phyloP scores from a whole-genome alignment of 2,329 filamentous ascomycete species.

The Aplosporella prunicola region DNA sequence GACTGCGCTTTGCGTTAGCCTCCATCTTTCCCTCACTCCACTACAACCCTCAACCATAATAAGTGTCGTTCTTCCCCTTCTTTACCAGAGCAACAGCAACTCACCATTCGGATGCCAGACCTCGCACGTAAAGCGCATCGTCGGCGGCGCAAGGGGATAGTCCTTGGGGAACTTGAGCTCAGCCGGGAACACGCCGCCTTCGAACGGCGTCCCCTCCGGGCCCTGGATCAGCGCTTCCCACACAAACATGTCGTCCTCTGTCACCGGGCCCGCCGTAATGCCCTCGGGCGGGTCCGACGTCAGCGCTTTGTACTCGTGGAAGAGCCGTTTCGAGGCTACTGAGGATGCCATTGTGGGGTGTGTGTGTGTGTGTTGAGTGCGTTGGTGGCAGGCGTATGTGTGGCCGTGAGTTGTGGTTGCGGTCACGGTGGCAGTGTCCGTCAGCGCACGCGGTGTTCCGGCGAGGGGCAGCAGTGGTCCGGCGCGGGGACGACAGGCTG shows the following conservation, averaged over 20 bases:
- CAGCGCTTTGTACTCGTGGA: constrained; percentile 91
- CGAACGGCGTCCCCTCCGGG: constrained; percentile 89
- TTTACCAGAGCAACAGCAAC: constrained; percentile 16
- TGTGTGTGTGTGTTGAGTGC: neutral
- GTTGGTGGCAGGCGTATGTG: neutral
- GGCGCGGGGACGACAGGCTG: too few species aligned
- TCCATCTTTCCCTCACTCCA: neutral
- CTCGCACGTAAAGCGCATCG: constrained; percentile 74
- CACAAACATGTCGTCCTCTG: constrained; percentile 87
- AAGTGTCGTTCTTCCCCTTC: neutral
- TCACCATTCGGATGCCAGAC: constrained; percentile 87
- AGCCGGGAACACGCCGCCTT: constrained; percentile 89
- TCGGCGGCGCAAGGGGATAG: constrained; percentile 82
- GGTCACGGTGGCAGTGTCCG: too few species aligned
- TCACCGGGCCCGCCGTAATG: constrained; percentile 87
- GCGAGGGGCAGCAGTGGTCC: too few species aligned
- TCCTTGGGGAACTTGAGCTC: constrained; percentile 71
- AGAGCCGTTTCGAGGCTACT: constrained; percentile 65
- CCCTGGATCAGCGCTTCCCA: constrained; percentile 97
- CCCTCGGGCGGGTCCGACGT: constrained; percentile 94
- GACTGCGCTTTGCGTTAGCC: constrained; percentile 38
- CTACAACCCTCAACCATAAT: neutral
- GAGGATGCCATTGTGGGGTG: constrained; percentile 33
- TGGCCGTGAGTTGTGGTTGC: too few species aligned
- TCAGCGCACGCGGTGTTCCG: too few species aligned